Base-by-base conservation (phyloP, 805 yeast species). In the Candida taoyuanica region DNA sequence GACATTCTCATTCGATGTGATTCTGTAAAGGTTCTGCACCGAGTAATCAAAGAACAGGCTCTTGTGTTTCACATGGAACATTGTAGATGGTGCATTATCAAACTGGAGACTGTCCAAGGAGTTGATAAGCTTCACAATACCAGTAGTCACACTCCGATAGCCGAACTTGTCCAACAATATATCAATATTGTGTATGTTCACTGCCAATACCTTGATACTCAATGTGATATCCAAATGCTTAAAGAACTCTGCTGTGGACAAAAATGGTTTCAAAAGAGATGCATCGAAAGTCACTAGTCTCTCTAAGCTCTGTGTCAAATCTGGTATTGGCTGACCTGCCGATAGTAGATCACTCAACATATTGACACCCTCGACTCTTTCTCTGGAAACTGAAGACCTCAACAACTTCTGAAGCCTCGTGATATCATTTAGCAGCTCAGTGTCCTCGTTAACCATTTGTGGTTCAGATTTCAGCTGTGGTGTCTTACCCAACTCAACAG, bases 121-220 rank as follows among this genome's bases (percentile, higher is more conserved):
- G 5, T 34, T 42, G 7, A 55, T 34, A n/a, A 55, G 31, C 3
- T 28, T n/a, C 2, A 43, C 36, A 15, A 58, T 19, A 1, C 55
- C 50, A n/a, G 36, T 23, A 7, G 52, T 28, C 8, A 55, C 32
- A 12, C 18, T 34, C 2, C 32, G 24, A 1, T 19, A 24, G 3
- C 46, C 43, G 24, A 48, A 46, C 17, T 41, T 48, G 1, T 36
- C 25, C 1, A 49, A 16, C 5, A 63, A 21, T 8, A 49, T 40
- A 3, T 37, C 43, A 4, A 51, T 16, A 11, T 48, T 53, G 6
- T 42, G 40, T 36, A 58, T 55, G 40, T 52, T 60, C 2, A 64
- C 53, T 0, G 68, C 58, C 19, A 56, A 53, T 7, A 58, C 43
- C 40, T 64, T 64, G 25, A 67, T 39, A 1, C 57, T 37, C 17